Conservation (phyloP, 2,329 filamentous ascomycete genomes). For the Aspergillus calidoustus region DNA sequence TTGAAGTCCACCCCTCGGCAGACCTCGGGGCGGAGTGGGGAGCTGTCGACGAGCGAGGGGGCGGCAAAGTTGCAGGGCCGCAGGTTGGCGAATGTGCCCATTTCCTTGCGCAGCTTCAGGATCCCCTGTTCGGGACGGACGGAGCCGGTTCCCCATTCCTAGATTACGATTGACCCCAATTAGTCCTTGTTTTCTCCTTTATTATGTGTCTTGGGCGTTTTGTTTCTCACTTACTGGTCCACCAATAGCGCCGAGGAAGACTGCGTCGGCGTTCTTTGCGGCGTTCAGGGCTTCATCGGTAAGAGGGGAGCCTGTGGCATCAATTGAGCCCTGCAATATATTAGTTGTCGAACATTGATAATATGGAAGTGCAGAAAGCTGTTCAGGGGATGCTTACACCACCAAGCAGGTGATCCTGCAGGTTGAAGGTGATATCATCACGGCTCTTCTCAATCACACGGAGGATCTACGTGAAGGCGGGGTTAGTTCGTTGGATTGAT, state of each 20-base stretch:
- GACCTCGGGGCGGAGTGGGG: conserved; percentile 83
- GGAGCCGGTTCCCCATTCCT: conserved; percentile 88
- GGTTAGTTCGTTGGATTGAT: neutral
- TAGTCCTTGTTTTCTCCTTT: neutral
- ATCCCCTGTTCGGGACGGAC: conserved; percentile 93
- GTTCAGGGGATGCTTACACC: conserved; percentile 66
- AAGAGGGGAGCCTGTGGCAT: conserved; percentile 75
- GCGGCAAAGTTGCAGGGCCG: conserved; percentile 95
- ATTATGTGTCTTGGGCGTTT: neutral
- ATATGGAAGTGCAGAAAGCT: neutral
- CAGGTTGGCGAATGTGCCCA: conserved; percentile 92
- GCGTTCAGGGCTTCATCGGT: conserved; percentile 82
- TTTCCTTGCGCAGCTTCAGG: conserved; percentile 87
- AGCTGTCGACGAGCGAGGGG: conserved; percentile 79
- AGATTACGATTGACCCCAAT: conserved; percentile 8
- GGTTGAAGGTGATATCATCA: conserved; percentile 79
- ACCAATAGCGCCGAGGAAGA: conserved; percentile 91
- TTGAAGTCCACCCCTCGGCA: conserved; percentile 89
- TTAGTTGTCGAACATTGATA: neutral
- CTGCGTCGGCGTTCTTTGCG: conserved; percentile 83
- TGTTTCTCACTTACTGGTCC: conserved; percentile 66
- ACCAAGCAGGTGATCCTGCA: conserved; percentile 87
- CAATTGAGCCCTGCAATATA: conserved; percentile 75
- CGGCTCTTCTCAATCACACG: conserved; percentile 75
- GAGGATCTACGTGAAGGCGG: conserved; percentile 63